phyloP scores from a whole-genome alignment of 805 yeast genomes.

The Yamadazyma endophytica region DNA sequence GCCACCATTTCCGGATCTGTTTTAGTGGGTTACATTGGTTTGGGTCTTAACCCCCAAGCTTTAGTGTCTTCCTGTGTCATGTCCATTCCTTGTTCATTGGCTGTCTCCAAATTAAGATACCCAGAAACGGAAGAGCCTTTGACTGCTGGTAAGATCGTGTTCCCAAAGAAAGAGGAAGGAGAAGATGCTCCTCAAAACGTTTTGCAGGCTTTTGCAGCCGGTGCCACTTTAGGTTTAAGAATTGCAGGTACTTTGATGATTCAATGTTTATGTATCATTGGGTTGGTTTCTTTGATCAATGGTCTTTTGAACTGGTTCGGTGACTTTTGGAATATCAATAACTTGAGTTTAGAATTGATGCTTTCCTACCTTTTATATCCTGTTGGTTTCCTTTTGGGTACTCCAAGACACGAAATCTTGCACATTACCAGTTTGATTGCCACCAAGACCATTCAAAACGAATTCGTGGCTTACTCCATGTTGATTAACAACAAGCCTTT shows the following conservation, averaged over 20 bases:
- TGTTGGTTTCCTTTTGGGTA: conserved; percentile 54
- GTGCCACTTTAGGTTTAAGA: conserved; percentile 54
- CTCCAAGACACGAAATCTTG: conserved; percentile 49
- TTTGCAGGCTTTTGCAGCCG: conserved; percentile 54
- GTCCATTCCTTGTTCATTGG: conserved; percentile 64
- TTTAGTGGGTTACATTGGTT: conserved; percentile 56
- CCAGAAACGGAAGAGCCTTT: conserved; percentile 58
- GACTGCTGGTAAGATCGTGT: conserved; percentile 45
- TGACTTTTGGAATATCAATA: conserved; percentile 54
- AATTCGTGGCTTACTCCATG: conserved; percentile 51
- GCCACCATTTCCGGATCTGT: conserved; percentile 65
- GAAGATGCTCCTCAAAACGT: conserved; percentile 42
- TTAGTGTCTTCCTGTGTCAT: conserved; percentile 63
- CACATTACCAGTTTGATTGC: conserved; percentile 50
- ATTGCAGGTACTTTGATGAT: conserved; percentile 56
- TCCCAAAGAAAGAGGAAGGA: conserved; percentile 38
- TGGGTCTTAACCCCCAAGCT: conserved; percentile 61
- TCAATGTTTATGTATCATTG: conserved; percentile 59
- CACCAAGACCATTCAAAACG: conserved; percentile 57
- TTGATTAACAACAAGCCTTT: conserved; percentile 40
- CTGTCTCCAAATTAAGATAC: conserved; percentile 53
- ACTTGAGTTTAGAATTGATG: conserved; percentile 51
- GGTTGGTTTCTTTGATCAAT: conserved; percentile 51
- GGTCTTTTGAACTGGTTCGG: conserved; percentile 60
- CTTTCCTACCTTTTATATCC: conserved; percentile 58